A percentile compares a stretch with the other conserved stretches of the same genome.
Evolutionary conservation across 192 early-diverging fungal species (phyloP).

Genomic region (Backusella macrospora): DNA sequence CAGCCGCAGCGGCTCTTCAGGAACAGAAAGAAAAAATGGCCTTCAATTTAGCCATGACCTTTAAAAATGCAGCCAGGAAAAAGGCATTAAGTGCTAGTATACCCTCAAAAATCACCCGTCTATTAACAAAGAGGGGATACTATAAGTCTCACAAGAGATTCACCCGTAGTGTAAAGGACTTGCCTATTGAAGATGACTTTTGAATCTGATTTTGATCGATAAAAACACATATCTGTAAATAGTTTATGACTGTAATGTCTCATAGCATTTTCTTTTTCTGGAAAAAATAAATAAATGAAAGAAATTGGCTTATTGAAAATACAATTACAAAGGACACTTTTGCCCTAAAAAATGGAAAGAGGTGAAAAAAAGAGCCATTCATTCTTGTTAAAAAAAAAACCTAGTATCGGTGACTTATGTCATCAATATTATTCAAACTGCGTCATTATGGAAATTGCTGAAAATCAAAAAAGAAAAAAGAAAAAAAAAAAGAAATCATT

Average conservation of each 20-base stretch:
- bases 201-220: neutral
- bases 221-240: neutral
- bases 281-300: neutral
- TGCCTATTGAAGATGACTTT: neutral
- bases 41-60: conserved; percentile 3
- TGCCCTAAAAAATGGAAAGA: neutral
- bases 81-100: neutral
- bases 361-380: neutral
- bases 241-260: neutral
- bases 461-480: neutral
- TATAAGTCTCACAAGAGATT: conserved; percentile 1
- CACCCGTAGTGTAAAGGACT: neutral
- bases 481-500: neutral
- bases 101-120: neutral
- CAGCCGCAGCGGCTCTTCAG: neutral
- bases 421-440: conserved; percentile 3
- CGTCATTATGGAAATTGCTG: neutral
- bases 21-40: conserved; percentile 9
- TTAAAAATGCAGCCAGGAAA: conserved; percentile 2
- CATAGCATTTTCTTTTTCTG: neutral
- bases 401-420: neutral
- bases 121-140: neutral
- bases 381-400: too few species aligned
- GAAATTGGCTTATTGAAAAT: neutral
- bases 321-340: neutral